Percentiles rank a stretch among this genome's conserved stretches.
Conservation (phyloP, 805 yeast species). For the Kodamaea neixiangensis region DNA sequence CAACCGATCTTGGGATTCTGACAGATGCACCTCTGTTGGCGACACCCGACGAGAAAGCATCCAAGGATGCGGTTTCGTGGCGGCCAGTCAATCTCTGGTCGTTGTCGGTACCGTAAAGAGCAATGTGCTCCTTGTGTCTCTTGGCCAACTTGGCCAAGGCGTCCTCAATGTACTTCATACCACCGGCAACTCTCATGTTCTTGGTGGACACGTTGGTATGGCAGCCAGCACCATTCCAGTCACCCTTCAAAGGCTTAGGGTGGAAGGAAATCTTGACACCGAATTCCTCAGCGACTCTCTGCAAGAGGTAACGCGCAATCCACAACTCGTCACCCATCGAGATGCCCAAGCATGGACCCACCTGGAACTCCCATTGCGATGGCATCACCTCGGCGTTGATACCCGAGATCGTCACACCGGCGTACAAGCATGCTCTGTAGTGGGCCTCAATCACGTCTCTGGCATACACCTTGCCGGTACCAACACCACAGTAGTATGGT, state of each 20-base stretch:
- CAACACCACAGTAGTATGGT: conserved; percentile 99
- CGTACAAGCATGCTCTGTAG: conserved; percentile 94
- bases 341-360: conserved; percentile 96
- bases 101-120: conserved; percentile 93
- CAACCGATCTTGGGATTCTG: conserved; percentile 98
- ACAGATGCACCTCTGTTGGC: conserved; percentile 99
- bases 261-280: conserved; percentile 98
- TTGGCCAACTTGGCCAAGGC: conserved; percentile 91
- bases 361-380: conserved; percentile 99
- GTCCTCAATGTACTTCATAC: conserved; percentile 89
- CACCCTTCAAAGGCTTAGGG: conserved; percentile 98
- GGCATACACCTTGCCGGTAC: conserved; percentile 96
- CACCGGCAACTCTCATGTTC: conserved; percentile 91
- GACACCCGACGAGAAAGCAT: conserved; percentile 91
- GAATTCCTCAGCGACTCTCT: conserved; percentile 97
- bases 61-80: conserved; percentile 96
- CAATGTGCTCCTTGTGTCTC: conserved; percentile 96
- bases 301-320: conserved; percentile 90
- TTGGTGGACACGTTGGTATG: conserved; percentile 97
- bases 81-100: conserved; percentile 95
- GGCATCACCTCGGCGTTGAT: conserved; percentile 99
- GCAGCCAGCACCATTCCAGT: conserved; percentile 99
- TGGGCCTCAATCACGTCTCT: conserved; percentile 99
- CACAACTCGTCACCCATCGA: conserved; percentile 97
- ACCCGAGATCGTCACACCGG: conserved; percentile 91